Percentiles rank a stretch among this genome's conserved stretches.
phyloP scores from a whole-genome alignment of 225 moss, liverwort and hornwort genomes.

The Polytrichum commune region DNA sequence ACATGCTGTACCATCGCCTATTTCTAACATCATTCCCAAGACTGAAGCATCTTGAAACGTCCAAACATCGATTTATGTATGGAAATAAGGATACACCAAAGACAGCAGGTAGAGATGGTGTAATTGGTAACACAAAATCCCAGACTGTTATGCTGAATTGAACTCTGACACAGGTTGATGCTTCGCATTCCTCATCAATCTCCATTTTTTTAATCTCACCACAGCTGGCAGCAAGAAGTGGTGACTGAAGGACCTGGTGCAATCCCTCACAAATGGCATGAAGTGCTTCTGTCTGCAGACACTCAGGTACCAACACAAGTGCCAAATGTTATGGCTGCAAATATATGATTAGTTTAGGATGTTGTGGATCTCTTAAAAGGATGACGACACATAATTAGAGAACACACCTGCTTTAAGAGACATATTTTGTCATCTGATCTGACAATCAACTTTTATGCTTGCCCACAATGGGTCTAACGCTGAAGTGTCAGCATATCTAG shows the following conservation, averaged over 20 bases:
- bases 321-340: no score
- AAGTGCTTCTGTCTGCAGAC: slow-evolving; percentile 61
- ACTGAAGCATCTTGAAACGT: no score
- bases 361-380: no score
- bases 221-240: slow-evolving; percentile 46
- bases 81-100: slow-evolving; percentile 78
- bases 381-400: no score
- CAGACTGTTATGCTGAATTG: slow-evolving; percentile 76
- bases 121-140: slow-evolving; percentile 77
- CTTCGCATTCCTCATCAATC: slow-evolving; percentile 73
- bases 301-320: neutral
- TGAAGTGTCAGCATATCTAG: no score
- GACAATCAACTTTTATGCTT: no score
- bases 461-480: no score
- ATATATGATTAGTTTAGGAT: no score
- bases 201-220: slow-evolving; percentile 80
- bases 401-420: no score
- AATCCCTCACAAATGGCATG: slow-evolving; percentile 59
- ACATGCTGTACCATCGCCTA: no score
- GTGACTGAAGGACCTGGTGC: slow-evolving; percentile 68
- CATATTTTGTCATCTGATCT: no score
- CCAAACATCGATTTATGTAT: slow-evolving; percentile 7
- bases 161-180: slow-evolving; percentile 61
- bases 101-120: slow-evolving; percentile 83
- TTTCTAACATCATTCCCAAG: no score